A percentile compares a stretch with the other conserved stretches of the same genome.
Conservation (phyloP, 768 basidiomycete genomes). For the Tubosaeta sp. region DNA sequence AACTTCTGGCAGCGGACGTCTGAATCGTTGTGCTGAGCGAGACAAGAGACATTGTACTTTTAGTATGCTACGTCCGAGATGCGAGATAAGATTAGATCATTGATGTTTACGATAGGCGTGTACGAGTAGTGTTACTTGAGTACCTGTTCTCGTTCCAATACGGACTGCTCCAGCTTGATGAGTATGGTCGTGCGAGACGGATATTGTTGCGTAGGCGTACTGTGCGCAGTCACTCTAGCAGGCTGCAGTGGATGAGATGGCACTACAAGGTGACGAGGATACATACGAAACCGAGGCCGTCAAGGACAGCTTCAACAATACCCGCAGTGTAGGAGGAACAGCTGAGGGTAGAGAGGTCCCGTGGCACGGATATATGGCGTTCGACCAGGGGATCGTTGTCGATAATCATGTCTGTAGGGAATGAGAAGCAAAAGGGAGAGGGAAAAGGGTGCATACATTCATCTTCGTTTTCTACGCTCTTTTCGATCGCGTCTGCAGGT, state of each 20-base stretch:
- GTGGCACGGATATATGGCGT: conserved; percentile 88
- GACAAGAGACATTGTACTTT: no score
- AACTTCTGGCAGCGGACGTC: neutral
- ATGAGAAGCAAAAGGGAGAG: conserved; percentile 2
- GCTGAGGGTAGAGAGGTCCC: conserved; percentile 89
- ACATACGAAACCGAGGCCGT: conserved; percentile 90
- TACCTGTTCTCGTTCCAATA: conserved; percentile 91
- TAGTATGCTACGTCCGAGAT: no score
- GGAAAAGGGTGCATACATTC: conserved; percentile 61
- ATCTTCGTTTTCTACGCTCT: conserved; percentile 93
- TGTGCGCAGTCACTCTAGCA: conserved; percentile 93
- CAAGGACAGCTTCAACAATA: conserved; percentile 93
- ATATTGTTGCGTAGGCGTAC: conserved; percentile 75
- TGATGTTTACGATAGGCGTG: conserved; percentile 2
- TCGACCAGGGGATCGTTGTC: conserved; percentile 95
- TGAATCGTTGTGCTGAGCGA: neutral
- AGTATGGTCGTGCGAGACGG: conserved; percentile 92
- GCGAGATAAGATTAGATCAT: conserved; percentile 18
- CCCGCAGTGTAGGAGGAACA: conserved; percentile 98
- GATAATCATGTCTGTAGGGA: conserved; percentile 84
- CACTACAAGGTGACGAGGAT: neutral
- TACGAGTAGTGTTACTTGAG: conserved; percentile 50
- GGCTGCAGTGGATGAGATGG: conserved; percentile 52
- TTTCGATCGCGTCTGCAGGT: conserved; percentile 91
- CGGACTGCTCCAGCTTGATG: conserved; percentile 91